Evolutionary conservation across 2,329 filamentous ascomycete genomes (phyloP).

Genomic region (Sclerotinia glacialis): DNA sequence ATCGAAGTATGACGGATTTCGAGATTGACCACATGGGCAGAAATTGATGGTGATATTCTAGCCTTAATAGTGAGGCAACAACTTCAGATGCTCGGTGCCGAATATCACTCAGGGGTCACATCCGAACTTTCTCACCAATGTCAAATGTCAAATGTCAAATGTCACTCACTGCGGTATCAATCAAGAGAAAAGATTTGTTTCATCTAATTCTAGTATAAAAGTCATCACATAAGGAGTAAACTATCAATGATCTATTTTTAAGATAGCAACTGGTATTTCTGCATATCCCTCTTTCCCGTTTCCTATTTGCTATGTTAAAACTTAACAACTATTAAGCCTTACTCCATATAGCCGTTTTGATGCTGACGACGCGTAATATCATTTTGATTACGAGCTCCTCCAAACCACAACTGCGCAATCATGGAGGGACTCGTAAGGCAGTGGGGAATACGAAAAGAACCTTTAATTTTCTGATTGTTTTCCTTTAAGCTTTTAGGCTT

Average conservation of each 20-base stretch:
- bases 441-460: background rate
- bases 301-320: background rate
- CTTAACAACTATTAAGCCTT: background rate
- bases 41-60: background rate
- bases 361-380: conserved; percentile 18
- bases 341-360: background rate
- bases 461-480: background rate
- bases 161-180: background rate
- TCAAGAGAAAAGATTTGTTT: background rate
- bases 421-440: conserved; percentile 13
- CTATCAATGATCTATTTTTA: background rate
- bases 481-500: background rate
- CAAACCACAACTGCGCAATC: conserved; percentile 10
- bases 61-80: background rate
- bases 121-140: background rate
- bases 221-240: background rate
- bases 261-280: background rate
- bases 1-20: conserved; percentile 2
- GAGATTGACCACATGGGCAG: background rate
- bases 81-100: background rate
- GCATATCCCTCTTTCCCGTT: background rate
- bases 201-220: background rate
- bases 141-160: background rate
- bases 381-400: background rate
- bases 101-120: background rate